Percentiles rank a stretch among this genome's conserved stretches.
phyloP scores from a whole-genome alignment of 2,329 filamentous ascomycete species.

The Atkinsonella hypoxylon region DNA sequence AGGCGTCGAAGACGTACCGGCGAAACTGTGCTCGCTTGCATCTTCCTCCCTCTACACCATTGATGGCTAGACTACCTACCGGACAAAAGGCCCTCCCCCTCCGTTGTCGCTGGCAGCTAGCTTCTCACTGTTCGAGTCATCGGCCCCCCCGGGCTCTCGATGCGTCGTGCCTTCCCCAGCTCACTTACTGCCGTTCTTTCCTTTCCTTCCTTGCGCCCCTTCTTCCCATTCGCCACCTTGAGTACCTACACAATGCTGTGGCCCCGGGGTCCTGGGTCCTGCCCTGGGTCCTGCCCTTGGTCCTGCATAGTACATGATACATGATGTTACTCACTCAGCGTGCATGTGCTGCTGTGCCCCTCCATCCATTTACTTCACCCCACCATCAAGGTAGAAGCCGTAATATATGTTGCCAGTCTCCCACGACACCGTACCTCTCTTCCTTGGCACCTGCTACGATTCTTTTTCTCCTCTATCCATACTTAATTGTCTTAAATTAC shows the following conservation, averaged over 20 bases:
- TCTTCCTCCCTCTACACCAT: no score
- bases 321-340: no score
- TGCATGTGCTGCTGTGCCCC: neutral
- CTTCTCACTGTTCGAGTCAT: neutral
- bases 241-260: neutral
- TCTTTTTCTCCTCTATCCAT: neutral
- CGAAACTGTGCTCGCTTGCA: no score
- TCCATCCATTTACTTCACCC: neutral
- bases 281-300: neutral
- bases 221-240: neutral
- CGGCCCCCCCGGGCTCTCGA: neutral
- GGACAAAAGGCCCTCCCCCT: no score
- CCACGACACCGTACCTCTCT: neutral
- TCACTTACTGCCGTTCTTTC: neutral
- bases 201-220: neutral
- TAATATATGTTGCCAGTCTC: neutral
- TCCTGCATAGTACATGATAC: no score
- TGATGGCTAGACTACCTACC: no score
- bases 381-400: neutral
- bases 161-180: neutral
- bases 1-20: no score
- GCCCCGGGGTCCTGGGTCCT: neutral
- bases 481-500: no score
- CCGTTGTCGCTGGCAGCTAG: slow-evolving; percentile 4
- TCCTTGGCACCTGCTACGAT: neutral